A percentile compares a stretch with the other conserved stretches of the same genome.
phyloP scores from a whole-genome alignment of 768 basidiomycete species.

The Thelephora ganbajun region DNA sequence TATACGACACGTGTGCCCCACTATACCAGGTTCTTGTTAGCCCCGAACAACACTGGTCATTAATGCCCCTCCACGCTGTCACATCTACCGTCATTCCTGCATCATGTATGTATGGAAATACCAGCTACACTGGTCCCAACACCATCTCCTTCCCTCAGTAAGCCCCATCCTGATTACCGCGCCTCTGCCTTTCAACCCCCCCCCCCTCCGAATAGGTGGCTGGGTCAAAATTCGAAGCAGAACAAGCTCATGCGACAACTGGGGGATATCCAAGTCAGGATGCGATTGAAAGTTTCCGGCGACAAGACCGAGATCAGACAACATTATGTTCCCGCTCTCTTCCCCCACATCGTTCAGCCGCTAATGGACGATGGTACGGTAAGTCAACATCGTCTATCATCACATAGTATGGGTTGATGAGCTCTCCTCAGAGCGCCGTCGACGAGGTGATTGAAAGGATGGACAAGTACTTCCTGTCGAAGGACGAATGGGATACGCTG shows the following conservation, averaged over 20 bases:
- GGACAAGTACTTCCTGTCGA: slow-evolving; percentile 89
- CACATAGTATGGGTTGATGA: neutral
- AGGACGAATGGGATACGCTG: slow-evolving; percentile 95
- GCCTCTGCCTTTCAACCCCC: too few species aligned
- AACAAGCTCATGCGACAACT: slow-evolving; percentile 68
- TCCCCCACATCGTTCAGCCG: slow-evolving; percentile 67
- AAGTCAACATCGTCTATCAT: slow-evolving; percentile 20
- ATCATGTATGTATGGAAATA: slow-evolving; percentile 64
- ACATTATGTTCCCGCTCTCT: slow-evolving; percentile 83
- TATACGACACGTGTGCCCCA: neutral
- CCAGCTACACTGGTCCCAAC: slow-evolving; percentile 54
- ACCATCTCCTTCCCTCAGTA: slow-evolving; percentile 76
- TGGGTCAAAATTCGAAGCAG: slow-evolving; percentile 95
- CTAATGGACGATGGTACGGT: slow-evolving; percentile 64
- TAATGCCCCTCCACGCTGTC: slow-evolving; percentile 90
- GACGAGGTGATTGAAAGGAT: slow-evolving; percentile 74
- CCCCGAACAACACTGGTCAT: slow-evolving; percentile 87
- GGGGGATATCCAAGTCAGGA: slow-evolving; percentile 83
- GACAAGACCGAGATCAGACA: slow-evolving; percentile 84
- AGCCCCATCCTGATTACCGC: slow-evolving; percentile 14
- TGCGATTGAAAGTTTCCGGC: slow-evolving; percentile 90
- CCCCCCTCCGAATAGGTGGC: slow-evolving; percentile 58
- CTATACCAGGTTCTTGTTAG: slow-evolving; percentile 23
- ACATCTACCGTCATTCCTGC: slow-evolving; percentile 85
- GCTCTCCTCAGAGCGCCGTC: slow-evolving; percentile 45